Evolutionary conservation across 768 basidiomycete species (phyloP).

Genomic region (Lactarius tabidus): DNA sequence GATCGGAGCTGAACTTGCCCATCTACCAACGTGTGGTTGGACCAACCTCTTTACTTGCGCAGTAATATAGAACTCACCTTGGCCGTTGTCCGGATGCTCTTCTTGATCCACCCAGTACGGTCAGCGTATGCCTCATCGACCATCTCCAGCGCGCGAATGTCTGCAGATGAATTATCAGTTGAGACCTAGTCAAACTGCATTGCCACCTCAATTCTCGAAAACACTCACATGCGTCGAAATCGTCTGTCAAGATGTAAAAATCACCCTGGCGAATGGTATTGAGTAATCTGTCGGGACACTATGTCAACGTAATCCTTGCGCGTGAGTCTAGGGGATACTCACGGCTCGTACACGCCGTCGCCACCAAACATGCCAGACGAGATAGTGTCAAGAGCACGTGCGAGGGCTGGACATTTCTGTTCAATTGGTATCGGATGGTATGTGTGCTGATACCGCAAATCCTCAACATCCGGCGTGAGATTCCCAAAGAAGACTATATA

Average conservation of each 20-base stretch:
- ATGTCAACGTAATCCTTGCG: neutral
- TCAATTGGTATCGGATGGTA: conserved; percentile 81
- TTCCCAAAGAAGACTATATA: conserved; percentile 82
- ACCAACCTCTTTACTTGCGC: neutral
- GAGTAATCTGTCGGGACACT: conserved; percentile 47
- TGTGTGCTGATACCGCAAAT: conserved; percentile 78
- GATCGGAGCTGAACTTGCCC: conserved; percentile 96
- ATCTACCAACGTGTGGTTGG: conserved; percentile 45
- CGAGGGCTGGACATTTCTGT: conserved; percentile 78
- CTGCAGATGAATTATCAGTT: conserved; percentile 33
- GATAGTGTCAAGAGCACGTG: conserved; percentile 72
- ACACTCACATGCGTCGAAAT: conserved; percentile 84
- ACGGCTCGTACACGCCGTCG: conserved; percentile 80
- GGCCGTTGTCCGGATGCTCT: conserved; percentile 78
- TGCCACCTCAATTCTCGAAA: neutral
- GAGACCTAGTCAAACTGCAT: neutral
- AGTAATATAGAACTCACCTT: conserved; percentile 42
- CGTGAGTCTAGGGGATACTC: conserved; percentile 33
- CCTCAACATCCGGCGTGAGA: conserved; percentile 83
- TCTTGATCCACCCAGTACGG: conserved; percentile 85
- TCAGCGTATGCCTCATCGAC: conserved; percentile 88
- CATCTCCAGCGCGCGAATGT: conserved; percentile 78
- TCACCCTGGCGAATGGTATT: conserved; percentile 76
- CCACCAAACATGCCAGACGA: conserved; percentile 80
- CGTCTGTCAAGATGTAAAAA: conserved; percentile 81